Evolutionary conservation across 106 monocot genomes (phyloP), one percentile per base, ranked within the genome.

Genomic region (Dendrobium huoshanense): DNA sequence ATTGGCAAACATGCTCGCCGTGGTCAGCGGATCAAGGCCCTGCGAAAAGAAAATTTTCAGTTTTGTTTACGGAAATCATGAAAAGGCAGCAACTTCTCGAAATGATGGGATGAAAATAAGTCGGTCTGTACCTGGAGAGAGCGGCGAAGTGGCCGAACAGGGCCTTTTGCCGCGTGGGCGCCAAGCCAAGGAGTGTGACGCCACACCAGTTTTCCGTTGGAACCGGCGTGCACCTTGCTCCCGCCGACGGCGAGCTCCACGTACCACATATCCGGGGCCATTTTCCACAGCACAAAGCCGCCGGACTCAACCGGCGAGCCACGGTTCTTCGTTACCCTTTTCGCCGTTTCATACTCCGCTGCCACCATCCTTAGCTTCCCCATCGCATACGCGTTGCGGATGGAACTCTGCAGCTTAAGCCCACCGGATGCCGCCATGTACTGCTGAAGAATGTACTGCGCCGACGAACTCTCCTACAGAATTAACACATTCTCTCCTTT

Each of bases 161-260:
- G 97, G 77, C 97, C 97, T 80, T 98, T 98, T 67, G 97, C 97
- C 4, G 97, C 91, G 75, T 95, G 97, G 72, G 97, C 90, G 55
- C 97, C 97, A 27, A 95, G 94, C 97, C 97, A 98, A 9, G 97
- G 97, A 4, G 97, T 98, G 82, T 98, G 94, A n/a, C 97, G 90
- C 97, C 97, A 98, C 4, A 98, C 97, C 37, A 98, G 89, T 84
- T 86, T 86, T 75, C 97, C 97, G 51, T 98, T 98, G 59, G 91
- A 98, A 24, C 97, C 97, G 44, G 97, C 97, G 74, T 92, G 94
- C 77, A 98, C 97, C 81, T 98, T 98, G 89, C 97, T 98, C 68
- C 94, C 97, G 44, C 97, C 97, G 43, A 95, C 94, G 49, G 92
- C 92, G 65, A 98, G 89, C 86, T 98, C 97, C n/a, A 98, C 97